Evolutionary conservation across 1,284 basidiomycete genomes (phyloP).

Genomic region (Malassezia brasiliensis): DNA sequence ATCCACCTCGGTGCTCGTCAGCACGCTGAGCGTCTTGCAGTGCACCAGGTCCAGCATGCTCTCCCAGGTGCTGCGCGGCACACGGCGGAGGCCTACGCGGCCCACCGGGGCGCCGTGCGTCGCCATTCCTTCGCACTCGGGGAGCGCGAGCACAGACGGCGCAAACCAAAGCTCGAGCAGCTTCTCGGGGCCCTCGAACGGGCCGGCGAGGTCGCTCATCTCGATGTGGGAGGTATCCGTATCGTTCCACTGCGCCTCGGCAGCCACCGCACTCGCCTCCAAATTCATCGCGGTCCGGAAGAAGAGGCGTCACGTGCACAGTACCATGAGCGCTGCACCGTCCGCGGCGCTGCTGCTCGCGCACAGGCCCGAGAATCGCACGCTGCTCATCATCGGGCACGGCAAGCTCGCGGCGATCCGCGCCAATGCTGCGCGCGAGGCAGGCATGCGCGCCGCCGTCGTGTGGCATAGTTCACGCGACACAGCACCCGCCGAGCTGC

Average conservation of each 20-base stretch:
- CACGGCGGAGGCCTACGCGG: constrained; percentile 61
- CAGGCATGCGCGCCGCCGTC: not conserved
- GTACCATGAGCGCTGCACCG: not conserved
- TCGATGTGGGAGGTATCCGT: constrained; percentile 7
- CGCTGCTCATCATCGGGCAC: constrained; percentile 10
- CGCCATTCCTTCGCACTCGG: constrained; percentile 31
- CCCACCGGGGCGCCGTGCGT: constrained; percentile 23
- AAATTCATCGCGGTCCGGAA: not conserved
- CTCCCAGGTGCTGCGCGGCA: constrained; percentile 76
- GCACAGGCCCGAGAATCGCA: constrained; percentile 6
- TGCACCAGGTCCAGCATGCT: constrained; percentile 93
- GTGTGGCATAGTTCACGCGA: constrained; percentile 3
- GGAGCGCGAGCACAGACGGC: constrained; percentile 52
- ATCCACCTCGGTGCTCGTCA: constrained; percentile 77
- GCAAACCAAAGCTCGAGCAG: constrained; percentile 97
- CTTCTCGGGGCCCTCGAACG: constrained; percentile 67
- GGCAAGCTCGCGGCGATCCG: constrained; percentile 5
- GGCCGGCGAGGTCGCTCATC: constrained; percentile 22
- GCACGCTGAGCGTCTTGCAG: constrained; percentile 86
- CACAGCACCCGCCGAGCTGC: not conserved
- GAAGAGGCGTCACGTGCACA: not conserved
- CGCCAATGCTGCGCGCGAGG: not conserved
- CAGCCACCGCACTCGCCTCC: constrained; percentile 9
- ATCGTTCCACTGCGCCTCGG: constrained; percentile 16
- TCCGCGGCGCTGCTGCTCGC: constrained; percentile 14